Evolutionary conservation across 140 eudicot genomes (phyloP), one percentile per base, ranked within the genome.

Genomic region (Flaveria floridana): DNA sequence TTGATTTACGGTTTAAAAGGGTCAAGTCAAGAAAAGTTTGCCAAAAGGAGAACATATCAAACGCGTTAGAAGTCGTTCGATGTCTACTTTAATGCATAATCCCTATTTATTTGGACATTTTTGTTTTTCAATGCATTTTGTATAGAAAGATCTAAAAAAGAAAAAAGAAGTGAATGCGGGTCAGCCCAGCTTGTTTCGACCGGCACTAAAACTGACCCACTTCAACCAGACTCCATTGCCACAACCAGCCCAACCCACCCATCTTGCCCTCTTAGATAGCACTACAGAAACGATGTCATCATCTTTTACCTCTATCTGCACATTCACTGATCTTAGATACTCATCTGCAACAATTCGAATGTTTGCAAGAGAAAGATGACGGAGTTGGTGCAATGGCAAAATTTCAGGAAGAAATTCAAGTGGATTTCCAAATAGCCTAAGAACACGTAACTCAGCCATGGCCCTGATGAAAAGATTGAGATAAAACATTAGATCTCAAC

Each of bases 321-420:
- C 98, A 90, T 83, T 90, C 62, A 93, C 98, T n/a, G 88, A 81
- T 86, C 89, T 86, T 71, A 93, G 76, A 79, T 90, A 78, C 42
- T 89, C 97, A 79, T 93, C 98, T 30, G 97, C 88, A 28, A 89
- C 96, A 52, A 93, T 88, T 53, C 95, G 91, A 56, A 93, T 86
- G 78, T 90, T 93, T 72, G 98, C 96, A 87, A 93, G 95, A 65
- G 98, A 88, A 53, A 93, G 79, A 75, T 93, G 98, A 30, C 87
- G 98, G 69, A 93, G 93, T 86, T 86, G 89, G 79, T 88, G 90
- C 53, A 93, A 74, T 18, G 95, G 93, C 84, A 93, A 85, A 47
- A 90, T 90, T 74, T 90, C 97, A 72, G 98, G 98, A 71, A 93
- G 89, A 81, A 87, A 93, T 82, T 90, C 98, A 82, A 93, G 87